These are phyloP conservation scores for Thoreauomyces humboldtii DNA, from an alignment of 192 early-diverging fungal genomes.

Conservation along the genomic window DNA sequence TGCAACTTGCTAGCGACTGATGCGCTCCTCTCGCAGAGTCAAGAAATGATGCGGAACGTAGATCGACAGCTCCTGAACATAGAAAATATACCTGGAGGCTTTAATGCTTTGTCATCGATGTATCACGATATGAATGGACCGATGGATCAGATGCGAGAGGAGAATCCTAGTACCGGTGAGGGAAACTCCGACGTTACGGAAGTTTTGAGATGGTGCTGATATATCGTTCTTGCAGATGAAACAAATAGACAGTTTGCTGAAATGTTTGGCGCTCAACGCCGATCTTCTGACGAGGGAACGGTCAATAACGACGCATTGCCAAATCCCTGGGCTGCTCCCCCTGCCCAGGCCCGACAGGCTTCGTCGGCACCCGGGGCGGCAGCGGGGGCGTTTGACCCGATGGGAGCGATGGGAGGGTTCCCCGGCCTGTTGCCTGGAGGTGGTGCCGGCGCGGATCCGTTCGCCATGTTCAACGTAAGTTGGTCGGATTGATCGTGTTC, in stretches of 20 bases:
- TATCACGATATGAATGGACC: conserved; percentile 27
- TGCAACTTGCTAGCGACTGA: neutral
- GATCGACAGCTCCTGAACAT: conserved; percentile 28
- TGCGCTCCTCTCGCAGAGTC: conserved; percentile 2
- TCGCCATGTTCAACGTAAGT: too few species aligned
- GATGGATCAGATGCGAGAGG: neutral
- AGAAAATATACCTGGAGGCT: conserved; percentile 41
- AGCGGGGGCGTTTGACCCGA: too few species aligned
- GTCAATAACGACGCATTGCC: conserved; percentile 36
- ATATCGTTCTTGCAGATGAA: conserved; percentile 24
- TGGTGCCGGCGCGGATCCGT: too few species aligned
- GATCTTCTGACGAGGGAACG: conserved; percentile 4
- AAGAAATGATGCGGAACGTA: conserved; percentile 37
- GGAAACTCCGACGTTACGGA: neutral
- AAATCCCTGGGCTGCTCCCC: conserved; percentile 38
- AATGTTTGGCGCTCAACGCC: conserved; percentile 23
- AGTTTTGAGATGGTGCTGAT: neutral
- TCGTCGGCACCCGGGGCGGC: neutral
- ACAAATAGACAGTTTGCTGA: conserved; percentile 32
- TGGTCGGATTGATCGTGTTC: too few species aligned
- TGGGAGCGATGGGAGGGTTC: too few species aligned
- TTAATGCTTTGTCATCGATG: conserved; percentile 33
- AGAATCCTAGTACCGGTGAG: conserved; percentile 24
- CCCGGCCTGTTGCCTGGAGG: too few species aligned
- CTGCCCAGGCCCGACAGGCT: conserved; percentile 1